Percentiles rank a stretch among this genome's conserved stretches.
Evolutionary conservation across 1,284 basidiomycete genomes (phyloP).

Genomic region (Ganoderma boninense): DNA sequence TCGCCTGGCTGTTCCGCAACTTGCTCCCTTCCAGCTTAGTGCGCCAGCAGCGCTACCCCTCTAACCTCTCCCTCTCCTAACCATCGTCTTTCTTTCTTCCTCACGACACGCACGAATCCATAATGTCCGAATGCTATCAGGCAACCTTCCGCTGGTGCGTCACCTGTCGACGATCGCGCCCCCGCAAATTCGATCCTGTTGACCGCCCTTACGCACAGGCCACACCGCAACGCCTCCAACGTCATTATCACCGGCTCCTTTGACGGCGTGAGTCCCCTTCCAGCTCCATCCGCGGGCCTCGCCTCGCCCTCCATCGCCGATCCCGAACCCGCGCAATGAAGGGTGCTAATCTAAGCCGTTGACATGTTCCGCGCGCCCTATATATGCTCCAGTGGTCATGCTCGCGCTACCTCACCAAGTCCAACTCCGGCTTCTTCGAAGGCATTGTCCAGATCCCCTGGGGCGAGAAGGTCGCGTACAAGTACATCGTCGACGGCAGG

Average conservation of each 20-base stretch:
- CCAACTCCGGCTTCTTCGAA: conserved; percentile 59
- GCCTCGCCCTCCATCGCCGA: background rate
- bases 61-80: conserved; percentile 18
- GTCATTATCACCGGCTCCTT: conserved; percentile 82
- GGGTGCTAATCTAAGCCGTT: conserved; percentile 5
- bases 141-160: conserved; percentile 35
- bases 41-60: conserved; percentile 29
- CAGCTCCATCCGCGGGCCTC: background rate
- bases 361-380: conserved; percentile 16
- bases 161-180: conserved; percentile 2
- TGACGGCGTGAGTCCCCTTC: conserved; percentile 65
- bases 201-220: conserved; percentile 46
- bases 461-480: conserved; percentile 72
- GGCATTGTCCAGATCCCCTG: conserved; percentile 67
- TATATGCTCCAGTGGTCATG: conserved; percentile 64
- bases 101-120: conserved; percentile 30
- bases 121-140: conserved; percentile 35
- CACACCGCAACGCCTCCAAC: conserved; percentile 59
- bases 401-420: conserved; percentile 62
- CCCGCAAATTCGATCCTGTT: background rate
- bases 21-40: conserved; percentile 10
- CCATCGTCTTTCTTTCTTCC: conserved; percentile 19
- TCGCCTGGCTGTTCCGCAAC: background rate
- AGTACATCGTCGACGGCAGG: conserved; percentile 80
- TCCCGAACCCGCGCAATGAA: background rate